These are phyloP conservation scores for Phallus indusiatus DNA, from an alignment of 768 basidiomycete species.

Conservation along the genomic window DNA sequence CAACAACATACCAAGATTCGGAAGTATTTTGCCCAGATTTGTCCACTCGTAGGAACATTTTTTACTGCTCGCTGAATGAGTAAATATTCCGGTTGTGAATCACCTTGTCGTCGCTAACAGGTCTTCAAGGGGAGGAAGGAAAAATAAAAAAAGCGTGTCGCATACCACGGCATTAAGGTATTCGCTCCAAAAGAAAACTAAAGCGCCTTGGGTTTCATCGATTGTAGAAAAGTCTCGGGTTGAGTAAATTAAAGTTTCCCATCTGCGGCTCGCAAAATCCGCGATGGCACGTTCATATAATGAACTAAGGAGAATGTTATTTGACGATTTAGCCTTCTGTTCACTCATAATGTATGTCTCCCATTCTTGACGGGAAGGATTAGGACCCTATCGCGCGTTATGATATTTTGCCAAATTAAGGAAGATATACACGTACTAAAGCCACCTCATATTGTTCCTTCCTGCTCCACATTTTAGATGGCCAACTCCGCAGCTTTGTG, in stretches of 20 bases:
- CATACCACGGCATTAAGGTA: constrained; percentile 65
- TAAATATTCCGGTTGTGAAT: constrained; percentile 30
- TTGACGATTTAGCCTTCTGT: constrained; percentile 48
- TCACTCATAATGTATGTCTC: constrained; percentile 56
- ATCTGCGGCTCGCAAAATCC: constrained; percentile 2
- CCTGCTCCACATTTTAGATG: constrained; percentile 50
- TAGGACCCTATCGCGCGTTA: constrained; percentile 20
- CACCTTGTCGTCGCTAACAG: constrained; percentile 35
- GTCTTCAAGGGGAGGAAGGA: not conserved
- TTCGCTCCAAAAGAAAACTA: constrained; percentile 63
- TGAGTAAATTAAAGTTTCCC: constrained; percentile 1
- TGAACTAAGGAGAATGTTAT: constrained; percentile 43
- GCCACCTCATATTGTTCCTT: constrained; percentile 54
- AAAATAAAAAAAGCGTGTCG: constrained; percentile 1
- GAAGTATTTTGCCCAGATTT: constrained; percentile 72
- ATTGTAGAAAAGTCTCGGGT: not conserved
- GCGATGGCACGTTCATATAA: constrained; percentile 70
- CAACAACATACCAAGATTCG: constrained; percentile 47
- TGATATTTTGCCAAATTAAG: not conserved
- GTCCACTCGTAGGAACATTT: constrained; percentile 68
- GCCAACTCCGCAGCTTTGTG: constrained; percentile 57
- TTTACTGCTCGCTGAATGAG: constrained; percentile 49
- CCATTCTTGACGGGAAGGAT: constrained; percentile 47
- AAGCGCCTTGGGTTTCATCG: constrained; percentile 38
- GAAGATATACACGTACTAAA: constrained; percentile 35